These are phyloP conservation scores for Cenococcum geophilum DNA, from an alignment of 495 filamentous ascomycete species.

Conservation along the genomic window DNA sequence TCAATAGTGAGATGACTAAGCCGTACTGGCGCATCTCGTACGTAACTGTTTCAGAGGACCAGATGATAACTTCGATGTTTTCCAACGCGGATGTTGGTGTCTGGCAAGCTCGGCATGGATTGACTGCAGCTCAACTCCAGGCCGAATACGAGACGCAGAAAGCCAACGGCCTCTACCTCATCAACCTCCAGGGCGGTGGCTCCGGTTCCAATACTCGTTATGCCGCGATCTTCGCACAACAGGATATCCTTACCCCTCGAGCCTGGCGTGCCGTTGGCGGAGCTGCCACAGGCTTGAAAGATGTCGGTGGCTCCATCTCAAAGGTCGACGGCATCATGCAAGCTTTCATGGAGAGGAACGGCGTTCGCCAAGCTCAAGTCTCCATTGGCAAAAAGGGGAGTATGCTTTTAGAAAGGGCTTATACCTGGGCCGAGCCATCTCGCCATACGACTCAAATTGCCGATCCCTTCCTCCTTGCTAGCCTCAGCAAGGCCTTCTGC, in stretches of 20 bases:
- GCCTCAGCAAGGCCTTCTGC: conserved; percentile 20
- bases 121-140: conserved; percentile 8
- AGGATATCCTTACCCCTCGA: conserved; percentile 18
- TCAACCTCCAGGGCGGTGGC: conserved; percentile 20
- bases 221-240: conserved; percentile 15
- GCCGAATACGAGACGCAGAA: neutral
- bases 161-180: conserved; percentile 10
- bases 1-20: conserved; percentile 15
- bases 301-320: neutral
- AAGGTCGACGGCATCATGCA: conserved; percentile 18
- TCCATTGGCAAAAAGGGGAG: conserved; percentile 14
- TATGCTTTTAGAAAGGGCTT: conserved; percentile 17
- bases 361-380: conserved; percentile 25
- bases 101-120: conserved; percentile 12
- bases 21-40: conserved; percentile 15
- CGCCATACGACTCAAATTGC: conserved; percentile 11
- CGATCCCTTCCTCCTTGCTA: conserved; percentile 24
- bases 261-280: neutral
- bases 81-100: conserved; percentile 19
- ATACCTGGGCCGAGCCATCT: conserved; percentile 21
- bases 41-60: conserved; percentile 13
- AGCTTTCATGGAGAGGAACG: conserved; percentile 27
- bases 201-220: conserved; percentile 11
- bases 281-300: neutral
- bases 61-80: conserved; percentile 7